Conservation (phyloP, 2,329 filamentous ascomycete genomes). For the Trichoderma sp. region DNA sequence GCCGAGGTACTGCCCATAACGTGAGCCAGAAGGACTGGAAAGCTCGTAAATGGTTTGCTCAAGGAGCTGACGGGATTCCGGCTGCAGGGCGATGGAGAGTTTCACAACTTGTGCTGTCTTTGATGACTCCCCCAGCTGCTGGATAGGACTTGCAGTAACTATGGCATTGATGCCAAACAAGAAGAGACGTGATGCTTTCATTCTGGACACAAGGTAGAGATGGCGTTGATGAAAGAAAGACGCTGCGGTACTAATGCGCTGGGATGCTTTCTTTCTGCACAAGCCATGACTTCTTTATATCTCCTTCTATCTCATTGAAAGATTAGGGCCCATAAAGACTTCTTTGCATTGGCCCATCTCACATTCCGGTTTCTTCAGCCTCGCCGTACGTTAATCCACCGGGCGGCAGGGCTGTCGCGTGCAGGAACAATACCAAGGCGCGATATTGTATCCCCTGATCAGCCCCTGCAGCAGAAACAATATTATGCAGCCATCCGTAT, state of each 20-base stretch:
- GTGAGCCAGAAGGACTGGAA: slow-evolving; percentile 49
- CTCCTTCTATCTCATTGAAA: not conserved
- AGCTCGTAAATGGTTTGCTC: slow-evolving; percentile 50
- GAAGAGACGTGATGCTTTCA: not conserved
- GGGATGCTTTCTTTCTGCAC: not conserved
- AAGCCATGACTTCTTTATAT: not conserved
- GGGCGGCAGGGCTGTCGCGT: not conserved
- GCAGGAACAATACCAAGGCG: not conserved
- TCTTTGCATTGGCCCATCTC: not conserved
- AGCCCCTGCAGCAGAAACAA: not conserved
- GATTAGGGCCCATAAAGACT: not conserved
- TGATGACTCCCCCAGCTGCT: slow-evolving; percentile 12
- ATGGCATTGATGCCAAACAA: not conserved
- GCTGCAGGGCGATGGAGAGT: slow-evolving; percentile 37
- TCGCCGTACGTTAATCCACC: not conserved
- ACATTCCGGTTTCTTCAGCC: not conserved
- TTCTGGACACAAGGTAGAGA: not conserved
- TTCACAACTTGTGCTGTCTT: slow-evolving; percentile 30
- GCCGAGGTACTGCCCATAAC: slow-evolving; percentile 53
- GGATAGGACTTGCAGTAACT: slow-evolving; percentile 21
- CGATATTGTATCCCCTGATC: not conserved
- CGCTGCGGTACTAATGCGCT: not conserved
- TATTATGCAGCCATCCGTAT: not conserved
- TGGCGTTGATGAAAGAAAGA: not conserved
- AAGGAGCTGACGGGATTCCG: slow-evolving; percentile 35